phyloP scores from a whole-genome alignment of 2,329 filamentous ascomycete species.

The Coniochaeta pulveracea region DNA sequence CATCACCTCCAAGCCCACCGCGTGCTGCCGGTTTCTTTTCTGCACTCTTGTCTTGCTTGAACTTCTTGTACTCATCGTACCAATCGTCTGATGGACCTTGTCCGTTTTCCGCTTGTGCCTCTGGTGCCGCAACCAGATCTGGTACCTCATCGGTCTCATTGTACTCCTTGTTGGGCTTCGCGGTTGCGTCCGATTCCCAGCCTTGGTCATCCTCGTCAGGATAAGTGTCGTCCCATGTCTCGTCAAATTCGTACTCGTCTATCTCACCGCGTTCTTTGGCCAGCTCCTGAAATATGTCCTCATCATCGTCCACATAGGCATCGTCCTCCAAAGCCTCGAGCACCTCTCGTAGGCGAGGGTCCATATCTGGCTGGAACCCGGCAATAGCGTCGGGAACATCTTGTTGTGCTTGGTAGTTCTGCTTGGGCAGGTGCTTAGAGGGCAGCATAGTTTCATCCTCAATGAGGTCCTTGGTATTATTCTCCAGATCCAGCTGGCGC shows the following conservation, averaged over 20 bases:
- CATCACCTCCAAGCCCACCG: no score
- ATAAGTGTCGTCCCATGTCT: constrained; percentile 38
- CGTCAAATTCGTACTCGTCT: constrained; percentile 66
- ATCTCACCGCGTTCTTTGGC: constrained; percentile 36
- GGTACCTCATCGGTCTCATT: constrained; percentile 28
- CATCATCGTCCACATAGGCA: constrained; percentile 77
- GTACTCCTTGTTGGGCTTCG: constrained; percentile 57
- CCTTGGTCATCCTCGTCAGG: constrained; percentile 63
- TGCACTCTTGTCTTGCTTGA: constrained; percentile 68
- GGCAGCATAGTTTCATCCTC: constrained; percentile 68
- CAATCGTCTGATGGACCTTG: constrained; percentile 66
- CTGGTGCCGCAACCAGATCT: constrained; percentile 33
- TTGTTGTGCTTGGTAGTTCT: constrained; percentile 87
- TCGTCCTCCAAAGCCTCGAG: constrained; percentile 93
- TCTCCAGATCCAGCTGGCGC: constrained; percentile 44
- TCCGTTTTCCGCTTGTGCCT: constrained; percentile 30
- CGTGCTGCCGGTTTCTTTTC: constrained; percentile 25
- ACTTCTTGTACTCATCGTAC: constrained; percentile 87
- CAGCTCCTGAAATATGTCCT: constrained; percentile 64
- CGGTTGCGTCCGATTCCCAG: constrained; percentile 92
- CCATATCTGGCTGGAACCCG: constrained; percentile 97
- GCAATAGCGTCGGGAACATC: constrained; percentile 82
- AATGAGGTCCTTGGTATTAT: constrained; percentile 45
- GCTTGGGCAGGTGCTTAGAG: constrained; percentile 64
- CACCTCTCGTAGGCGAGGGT: constrained; percentile 80